Conservation (phyloP, 2,329 filamentous ascomycete genomes). For the Epichloe hybrida region DNA sequence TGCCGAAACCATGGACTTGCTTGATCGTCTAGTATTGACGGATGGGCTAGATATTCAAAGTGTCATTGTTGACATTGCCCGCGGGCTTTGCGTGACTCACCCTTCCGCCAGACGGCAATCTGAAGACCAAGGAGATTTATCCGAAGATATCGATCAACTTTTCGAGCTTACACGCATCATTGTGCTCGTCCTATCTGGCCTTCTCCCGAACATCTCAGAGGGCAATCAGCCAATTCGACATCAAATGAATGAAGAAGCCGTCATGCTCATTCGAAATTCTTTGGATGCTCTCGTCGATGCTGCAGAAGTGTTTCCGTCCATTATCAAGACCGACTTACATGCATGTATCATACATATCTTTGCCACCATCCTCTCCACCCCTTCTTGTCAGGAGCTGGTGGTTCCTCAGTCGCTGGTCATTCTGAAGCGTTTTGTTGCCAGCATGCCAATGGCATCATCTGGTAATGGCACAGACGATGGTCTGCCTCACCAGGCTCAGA, state of each 20-base stretch:
- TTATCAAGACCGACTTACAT: constrained; percentile 92
- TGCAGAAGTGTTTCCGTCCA: constrained; percentile 85
- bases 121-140: constrained; percentile 60
- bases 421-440: constrained; percentile 78
- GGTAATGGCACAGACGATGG: constrained; percentile 22
- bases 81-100: constrained; percentile 80
- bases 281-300: constrained; percentile 86
- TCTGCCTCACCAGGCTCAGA: constrained; percentile 49
- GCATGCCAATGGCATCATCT: constrained; percentile 45
- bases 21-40: constrained; percentile 84
- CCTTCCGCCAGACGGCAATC: constrained; percentile 57
- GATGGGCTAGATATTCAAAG: constrained; percentile 79
- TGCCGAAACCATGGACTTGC: constrained; percentile 89
- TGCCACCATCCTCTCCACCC: constrained; percentile 78
- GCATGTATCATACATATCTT: constrained; percentile 97
- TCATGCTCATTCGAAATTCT: constrained; percentile 64
- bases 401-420: constrained; percentile 84
- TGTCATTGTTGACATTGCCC: constrained; percentile 87
- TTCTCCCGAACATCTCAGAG: constrained; percentile 71
- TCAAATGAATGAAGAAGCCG: constrained; percentile 75
- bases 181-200: constrained; percentile 75
- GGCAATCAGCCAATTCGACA: constrained; percentile 52
- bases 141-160: constrained; percentile 93
- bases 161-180: constrained; percentile 96
- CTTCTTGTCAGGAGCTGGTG: constrained; percentile 69